A percentile compares a stretch with the other conserved stretches of the same genome.
Conservation (phyloP, 2,329 filamentous ascomycete species). For the Aspergillus latus region DNA sequence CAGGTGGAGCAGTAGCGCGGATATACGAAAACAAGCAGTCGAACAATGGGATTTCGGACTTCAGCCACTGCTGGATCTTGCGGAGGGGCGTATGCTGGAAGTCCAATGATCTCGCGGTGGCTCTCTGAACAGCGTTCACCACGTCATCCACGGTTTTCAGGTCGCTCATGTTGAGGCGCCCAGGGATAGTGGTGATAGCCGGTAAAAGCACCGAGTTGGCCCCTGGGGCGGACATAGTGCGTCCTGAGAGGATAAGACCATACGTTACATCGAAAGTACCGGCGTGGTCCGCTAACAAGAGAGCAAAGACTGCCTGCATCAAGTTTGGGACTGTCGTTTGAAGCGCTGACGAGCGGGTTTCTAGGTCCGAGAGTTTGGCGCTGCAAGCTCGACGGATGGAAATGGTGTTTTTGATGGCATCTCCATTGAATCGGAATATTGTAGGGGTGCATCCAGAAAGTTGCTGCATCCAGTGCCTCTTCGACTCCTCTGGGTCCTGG, state of each 20-base stretch:
- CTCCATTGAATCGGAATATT: conserved; percentile 12
- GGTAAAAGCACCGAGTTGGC: conserved; percentile 36
- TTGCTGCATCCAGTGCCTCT: conserved; percentile 28
- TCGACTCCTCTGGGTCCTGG: conserved; percentile 28
- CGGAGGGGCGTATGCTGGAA: conserved; percentile 39
- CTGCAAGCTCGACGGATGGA: conserved; percentile 17
- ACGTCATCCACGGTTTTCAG: conserved; percentile 26
- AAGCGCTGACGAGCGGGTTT: conserved; percentile 26
- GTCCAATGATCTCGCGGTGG: conserved; percentile 30
- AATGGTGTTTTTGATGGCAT: conserved; percentile 15
- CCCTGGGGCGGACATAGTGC: conserved; percentile 32
- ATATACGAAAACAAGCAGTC: conserved; percentile 38
- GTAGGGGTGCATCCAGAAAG: conserved; percentile 28
- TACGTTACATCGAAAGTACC: conserved; percentile 33
- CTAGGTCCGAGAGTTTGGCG: conserved; percentile 27
- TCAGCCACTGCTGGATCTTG: conserved; percentile 38
- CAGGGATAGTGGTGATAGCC: conserved; percentile 40
- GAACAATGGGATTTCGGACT: conserved; percentile 33
- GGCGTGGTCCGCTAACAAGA: conserved; percentile 33
- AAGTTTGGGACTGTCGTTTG: conserved; percentile 34
- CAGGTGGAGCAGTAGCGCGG: conserved; percentile 16
- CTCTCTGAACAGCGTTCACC: conserved; percentile 25
- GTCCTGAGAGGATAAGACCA: conserved; percentile 35
- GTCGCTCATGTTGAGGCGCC: conserved; percentile 28
- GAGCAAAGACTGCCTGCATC: conserved; percentile 35